Percentiles rank a stretch among this genome's conserved stretches.
Evolutionary conservation across 2,329 filamentous ascomycete species (phyloP).

Genomic region (Aspergillus tamarii): DNA sequence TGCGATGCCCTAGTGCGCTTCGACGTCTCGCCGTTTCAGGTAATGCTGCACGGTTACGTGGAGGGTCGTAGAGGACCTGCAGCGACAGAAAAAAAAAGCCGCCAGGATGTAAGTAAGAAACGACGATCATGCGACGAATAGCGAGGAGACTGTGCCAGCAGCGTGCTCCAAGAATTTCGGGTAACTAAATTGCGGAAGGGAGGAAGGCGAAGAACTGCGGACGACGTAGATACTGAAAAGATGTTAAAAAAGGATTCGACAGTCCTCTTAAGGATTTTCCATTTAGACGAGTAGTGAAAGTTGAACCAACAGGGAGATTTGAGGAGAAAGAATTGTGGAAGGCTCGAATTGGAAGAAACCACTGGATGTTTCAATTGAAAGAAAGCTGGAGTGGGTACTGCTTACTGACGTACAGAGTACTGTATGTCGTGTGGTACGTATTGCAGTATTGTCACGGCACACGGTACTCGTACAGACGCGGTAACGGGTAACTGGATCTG

Average conservation of each 20-base stretch:
- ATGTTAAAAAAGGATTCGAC: conserved; percentile 1
- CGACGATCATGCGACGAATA: conserved; percentile 31
- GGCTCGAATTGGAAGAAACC: conserved; percentile 28
- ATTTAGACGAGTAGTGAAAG: conserved; percentile 5
- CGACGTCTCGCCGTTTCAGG: conserved; percentile 31
- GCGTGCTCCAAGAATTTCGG: conserved; percentile 10
- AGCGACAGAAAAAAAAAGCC: conserved; percentile 23
- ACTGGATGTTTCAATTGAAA: conserved; percentile 31
- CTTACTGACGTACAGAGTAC: conserved; percentile 18
- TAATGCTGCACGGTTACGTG: conserved; percentile 41
- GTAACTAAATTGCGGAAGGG: conserved; percentile 15
- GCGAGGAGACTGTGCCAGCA: conserved; percentile 18
- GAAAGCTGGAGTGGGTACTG: conserved; percentile 27
- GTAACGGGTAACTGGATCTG: background rate
- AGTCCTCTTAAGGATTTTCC: conserved; percentile 10
- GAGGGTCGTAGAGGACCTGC: conserved; percentile 32
- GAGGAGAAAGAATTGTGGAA: conserved; percentile 27
- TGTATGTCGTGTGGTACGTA: conserved; percentile 11
- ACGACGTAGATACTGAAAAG: conserved; percentile 1
- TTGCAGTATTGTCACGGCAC: conserved; percentile 15
- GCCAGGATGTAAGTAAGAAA: conserved; percentile 28
- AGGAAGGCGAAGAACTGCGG: conserved; percentile 1
- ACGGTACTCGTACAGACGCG: conserved; percentile 13
- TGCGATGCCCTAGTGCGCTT: conserved; percentile 30
- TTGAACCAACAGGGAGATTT: conserved; percentile 13